Evolutionary conservation across 371 early-diverging fungal genomes (phyloP), one percentile per base, ranked within the genome.

Genomic region (Mucor lusitanicus): DNA sequence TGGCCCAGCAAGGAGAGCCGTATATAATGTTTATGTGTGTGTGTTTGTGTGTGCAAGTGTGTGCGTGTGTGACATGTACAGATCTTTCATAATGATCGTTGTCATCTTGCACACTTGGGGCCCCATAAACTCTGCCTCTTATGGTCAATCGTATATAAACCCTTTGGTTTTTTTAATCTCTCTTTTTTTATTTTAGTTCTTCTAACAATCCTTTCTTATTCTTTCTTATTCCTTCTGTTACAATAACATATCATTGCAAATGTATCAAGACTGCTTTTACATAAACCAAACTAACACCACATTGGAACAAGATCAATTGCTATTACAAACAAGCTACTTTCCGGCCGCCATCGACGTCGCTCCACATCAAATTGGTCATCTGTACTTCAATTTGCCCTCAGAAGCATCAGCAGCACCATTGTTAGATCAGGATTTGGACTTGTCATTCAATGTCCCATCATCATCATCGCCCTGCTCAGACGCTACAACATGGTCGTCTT

Each of bases 201-300:
- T 46, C 7, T 17, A 46, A 46, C 46, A 11, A 37, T 13, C 8
- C 13, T 48, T 48, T 48, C 21, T 48, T 48, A 23, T 48, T 48
- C 21, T 48, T 48, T 48, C 21, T 48, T 48, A 21, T 48, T 48
- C 21, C 48, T 48, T 48, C 46, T 46, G 23, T 48, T 23, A 48
- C 21, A 48, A 48, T 48, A 48, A 21, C 48, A 46, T 19, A 19
- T 19, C 21, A 48, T 48, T 48, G 25, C 25, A 48, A 48, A 48
- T 48, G 48, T 48, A 48, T 48, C 48, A 48, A 48, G 48, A 48
- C 48, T 48, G 48, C 48, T 48, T 48, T 48, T 48, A 48, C 48
- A 48, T 48, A 48, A 48, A 48, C 48, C 23, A 48, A 48, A 48
- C 48, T 23, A 48, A 48, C 11, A 48, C 23, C 12, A 48, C 23